Conservation (phyloP, 768 basidiomycete genomes). For the Boletus sp. region DNA sequence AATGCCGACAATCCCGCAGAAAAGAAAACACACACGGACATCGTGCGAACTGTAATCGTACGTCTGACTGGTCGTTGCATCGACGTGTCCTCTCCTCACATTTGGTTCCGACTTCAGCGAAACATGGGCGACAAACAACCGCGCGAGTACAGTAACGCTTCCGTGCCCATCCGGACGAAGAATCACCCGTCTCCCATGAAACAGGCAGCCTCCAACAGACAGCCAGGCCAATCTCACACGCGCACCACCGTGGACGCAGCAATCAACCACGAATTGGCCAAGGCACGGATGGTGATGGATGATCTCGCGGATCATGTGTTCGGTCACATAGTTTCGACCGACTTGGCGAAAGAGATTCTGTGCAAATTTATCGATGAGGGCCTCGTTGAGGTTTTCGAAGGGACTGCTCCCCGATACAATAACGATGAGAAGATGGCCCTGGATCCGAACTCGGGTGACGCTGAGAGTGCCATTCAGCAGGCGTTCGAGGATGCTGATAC, state of each 20-base stretch:
- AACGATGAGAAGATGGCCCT: neutral
- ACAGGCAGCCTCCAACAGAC: neutral
- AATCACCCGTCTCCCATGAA: neutral
- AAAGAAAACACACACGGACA: neutral
- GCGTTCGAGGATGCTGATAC: neutral
- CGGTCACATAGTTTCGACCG: neutral
- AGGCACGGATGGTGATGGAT: neutral
- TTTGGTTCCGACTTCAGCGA: neutral
- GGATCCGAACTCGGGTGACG: neutral
- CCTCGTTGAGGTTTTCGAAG: neutral
- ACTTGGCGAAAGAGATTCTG: no score
- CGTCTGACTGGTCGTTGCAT: neutral
- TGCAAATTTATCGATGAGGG: neutral
- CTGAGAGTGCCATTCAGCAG: neutral
- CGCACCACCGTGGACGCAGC: neutral
- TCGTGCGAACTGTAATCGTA: neutral
- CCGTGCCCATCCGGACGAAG: neutral
- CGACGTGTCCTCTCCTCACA: neutral
- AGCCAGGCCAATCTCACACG: neutral
- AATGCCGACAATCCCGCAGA: neutral
- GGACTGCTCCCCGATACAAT: no score
- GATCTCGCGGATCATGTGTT: conserved; percentile 4
- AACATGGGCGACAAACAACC: neutral
- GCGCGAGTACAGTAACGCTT: neutral
- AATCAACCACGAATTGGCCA: conserved; percentile 1